Evolutionary conservation across 106 monocot genomes (phyloP).

Genomic region (Platanthera guangdongensis): DNA sequence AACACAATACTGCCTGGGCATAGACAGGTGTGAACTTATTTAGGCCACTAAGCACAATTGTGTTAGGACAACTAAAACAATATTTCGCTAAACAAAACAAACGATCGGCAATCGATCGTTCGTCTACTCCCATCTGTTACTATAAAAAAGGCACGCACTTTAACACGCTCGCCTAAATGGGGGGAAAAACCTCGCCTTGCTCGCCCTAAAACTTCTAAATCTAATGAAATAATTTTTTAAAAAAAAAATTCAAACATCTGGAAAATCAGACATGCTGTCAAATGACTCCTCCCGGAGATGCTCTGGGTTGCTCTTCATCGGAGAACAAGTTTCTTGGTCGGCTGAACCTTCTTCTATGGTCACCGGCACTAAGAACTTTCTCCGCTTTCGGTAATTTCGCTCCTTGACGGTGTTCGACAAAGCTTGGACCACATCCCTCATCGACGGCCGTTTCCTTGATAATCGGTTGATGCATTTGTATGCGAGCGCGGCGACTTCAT

Average conservation of each 20-base stretch:
- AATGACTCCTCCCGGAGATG: constrained; percentile 44
- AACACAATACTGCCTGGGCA: too few species aligned
- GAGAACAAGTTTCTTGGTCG: constrained; percentile 11
- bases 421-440: constrained; percentile 73
- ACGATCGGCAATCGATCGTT: too few species aligned
- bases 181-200: neutral
- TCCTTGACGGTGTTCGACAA: constrained; percentile 28
- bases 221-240: constrained; percentile 1
- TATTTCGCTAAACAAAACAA: too few species aligned
- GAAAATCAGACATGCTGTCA: constrained; percentile 41
- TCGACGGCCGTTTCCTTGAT: constrained; percentile 58
- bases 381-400: constrained; percentile 22
- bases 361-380: constrained; percentile 10
- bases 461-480: constrained; percentile 55
- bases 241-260: constrained; percentile 32
- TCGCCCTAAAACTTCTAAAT: constrained; percentile 3
- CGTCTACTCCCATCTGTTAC: too few species aligned
- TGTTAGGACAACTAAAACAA: too few species aligned
- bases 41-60: too few species aligned
- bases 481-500: constrained; percentile 49
- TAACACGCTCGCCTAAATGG: neutral
- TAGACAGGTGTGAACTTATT: too few species aligned
- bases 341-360: constrained; percentile 17
- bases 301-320: constrained; percentile 15
- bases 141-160: too few species aligned